Base-by-base conservation (phyloP, 768 basidiomycete species). In the Hypholoma fasciculare region DNA sequence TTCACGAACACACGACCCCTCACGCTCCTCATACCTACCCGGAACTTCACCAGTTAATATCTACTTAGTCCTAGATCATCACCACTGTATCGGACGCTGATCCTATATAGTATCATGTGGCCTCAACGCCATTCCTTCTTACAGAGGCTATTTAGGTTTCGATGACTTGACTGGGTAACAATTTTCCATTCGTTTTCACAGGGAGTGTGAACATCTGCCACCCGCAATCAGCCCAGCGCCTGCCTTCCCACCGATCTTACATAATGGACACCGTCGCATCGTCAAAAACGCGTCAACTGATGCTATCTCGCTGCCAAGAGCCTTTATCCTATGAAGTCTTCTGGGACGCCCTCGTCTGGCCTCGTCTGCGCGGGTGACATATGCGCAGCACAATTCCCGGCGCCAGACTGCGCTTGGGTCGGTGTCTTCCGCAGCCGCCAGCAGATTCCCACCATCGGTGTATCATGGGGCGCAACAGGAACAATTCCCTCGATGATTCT, bases 11-110 rank as follows among this genome's bases (percentile, higher is more conserved):
- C 34, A 44, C 53, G 42, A 54, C 43, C 44, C 53, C 44, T 46
- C 19, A 52, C 38, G 38, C 43, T 34, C 30, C 44, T 20, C 43
- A 47, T 47, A 23, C 44, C 44, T 47, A 23, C 44, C 44, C 54
- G 43, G 44, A 54, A 54, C 54, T 54, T 54, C 54, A 54, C 34
- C 54, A 54, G 54, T 54, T 54, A 37, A 47, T 54, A 47, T 43
- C 39, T 20, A 54, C 27, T 20, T 54, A 54, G 54, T 47, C 42
- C 44, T 37, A 46, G 43, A 54, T 47, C n/a, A n/a, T n/a, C 34
- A 36, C n/a, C 42, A 38, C n/a, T 47, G 30, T 54, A 54, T 49
- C 23, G 17, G 17, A 44, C 43, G 11, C 19, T 43, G 43, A 34
- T 34, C 1, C 30, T 34, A 34, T 7, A 34, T 34, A 34, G 30